Conservation (phyloP, 1,139 yeast genomes). For the Pichia sp. region DNA sequence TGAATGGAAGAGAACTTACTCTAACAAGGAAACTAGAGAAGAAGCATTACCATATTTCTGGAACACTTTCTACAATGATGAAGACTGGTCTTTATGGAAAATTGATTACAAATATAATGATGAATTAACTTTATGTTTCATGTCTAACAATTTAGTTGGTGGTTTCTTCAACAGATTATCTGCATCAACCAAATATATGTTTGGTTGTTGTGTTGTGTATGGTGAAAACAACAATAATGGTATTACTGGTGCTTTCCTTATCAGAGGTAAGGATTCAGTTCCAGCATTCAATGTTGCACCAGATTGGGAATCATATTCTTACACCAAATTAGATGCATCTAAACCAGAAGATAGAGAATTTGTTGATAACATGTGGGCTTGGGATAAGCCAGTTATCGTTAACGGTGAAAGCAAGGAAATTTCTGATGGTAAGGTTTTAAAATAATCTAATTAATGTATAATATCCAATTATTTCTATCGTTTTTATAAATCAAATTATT, state of each 20-base stretch:
- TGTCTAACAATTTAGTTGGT: conserved; percentile 97
- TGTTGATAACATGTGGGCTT: conserved; percentile 72
- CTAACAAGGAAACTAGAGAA: conserved; percentile 95
- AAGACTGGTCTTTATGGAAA: conserved; percentile 93
- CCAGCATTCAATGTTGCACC: conserved; percentile 99
- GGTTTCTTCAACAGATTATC: conserved; percentile 96
- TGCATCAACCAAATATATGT: conserved; percentile 89
- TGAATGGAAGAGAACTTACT: conserved; percentile 95
- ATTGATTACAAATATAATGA: conserved; percentile 97
- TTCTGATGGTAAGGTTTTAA: conserved; percentile 79
- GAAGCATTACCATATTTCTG: conserved; percentile 97
- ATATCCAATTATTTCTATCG: no score
- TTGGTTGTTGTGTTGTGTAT: conserved; percentile 89
- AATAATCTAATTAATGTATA: conserved; percentile 34
- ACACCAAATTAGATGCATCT: conserved; percentile 60
- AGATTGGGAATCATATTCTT: conserved; percentile 89
- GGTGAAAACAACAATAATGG: conserved; percentile 99
- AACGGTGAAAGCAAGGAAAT: conserved; percentile 62
- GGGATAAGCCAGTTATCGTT: conserved; percentile 70
- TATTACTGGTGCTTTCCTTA: conserved; percentile 88
- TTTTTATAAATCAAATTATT: neutral
- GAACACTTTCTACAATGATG: conserved; percentile 79
- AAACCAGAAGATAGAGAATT: conserved; percentile 62
- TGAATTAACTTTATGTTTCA: conserved; percentile 92
- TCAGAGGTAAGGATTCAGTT: conserved; percentile 85